phyloP scores from a whole-genome alignment of 2,329 filamentous ascomycete species.

The Atkinsonella hypoxylon region DNA sequence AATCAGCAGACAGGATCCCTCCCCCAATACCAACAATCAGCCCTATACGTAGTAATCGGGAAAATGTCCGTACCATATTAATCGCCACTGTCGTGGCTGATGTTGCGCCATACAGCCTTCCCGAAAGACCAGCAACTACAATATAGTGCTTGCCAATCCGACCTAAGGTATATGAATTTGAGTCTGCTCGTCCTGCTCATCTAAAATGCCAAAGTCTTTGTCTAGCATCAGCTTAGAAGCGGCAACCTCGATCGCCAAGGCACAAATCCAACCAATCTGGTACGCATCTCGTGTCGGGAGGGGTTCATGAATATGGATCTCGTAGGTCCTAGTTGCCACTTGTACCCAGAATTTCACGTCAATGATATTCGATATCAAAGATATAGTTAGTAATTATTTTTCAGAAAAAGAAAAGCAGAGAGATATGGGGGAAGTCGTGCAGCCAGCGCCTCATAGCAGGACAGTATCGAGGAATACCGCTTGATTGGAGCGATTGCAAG shows the following conservation, averaged over 20 bases:
- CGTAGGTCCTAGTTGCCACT: no score
- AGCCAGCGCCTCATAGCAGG: no score
- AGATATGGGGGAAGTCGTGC: no score
- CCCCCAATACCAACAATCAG: not conserved
- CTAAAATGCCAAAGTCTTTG: not conserved
- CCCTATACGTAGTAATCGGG: not conserved
- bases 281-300: no score
- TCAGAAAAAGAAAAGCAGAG: no score
- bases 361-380: no score
- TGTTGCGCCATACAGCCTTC: not conserved
- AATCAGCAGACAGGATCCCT: not conserved
- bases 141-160: not conserved
- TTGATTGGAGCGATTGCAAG: no score
- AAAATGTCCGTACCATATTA: slow-evolving; percentile 1
- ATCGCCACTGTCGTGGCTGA: not conserved
- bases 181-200: not conserved
- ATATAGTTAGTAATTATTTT: no score
- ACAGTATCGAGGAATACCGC: no score
- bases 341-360: no score
- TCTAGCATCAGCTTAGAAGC: not conserved
- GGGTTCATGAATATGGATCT: no score
- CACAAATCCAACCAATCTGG: not conserved
- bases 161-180: not conserved
- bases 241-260: not conserved
- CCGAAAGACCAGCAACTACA: not conserved